Percentiles rank a stretch among this genome's conserved stretches.
Evolutionary conservation across 2,329 filamentous ascomycete genomes (phyloP).

Genomic region (Hymenoscyphus scutula): DNA sequence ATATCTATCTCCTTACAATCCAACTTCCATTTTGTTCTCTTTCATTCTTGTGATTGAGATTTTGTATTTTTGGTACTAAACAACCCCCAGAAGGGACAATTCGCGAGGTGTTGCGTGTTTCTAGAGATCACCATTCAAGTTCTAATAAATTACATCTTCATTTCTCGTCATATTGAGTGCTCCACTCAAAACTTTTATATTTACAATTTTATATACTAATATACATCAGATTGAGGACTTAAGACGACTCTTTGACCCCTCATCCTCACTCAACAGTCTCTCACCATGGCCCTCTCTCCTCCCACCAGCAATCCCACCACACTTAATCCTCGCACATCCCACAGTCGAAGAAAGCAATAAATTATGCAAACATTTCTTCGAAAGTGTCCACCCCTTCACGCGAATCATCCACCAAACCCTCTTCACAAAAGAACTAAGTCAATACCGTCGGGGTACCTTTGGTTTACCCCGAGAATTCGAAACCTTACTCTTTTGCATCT

Average conservation of each 20-base stretch:
- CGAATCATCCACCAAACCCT: conserved; percentile 66
- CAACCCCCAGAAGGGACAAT: too few relatives aligned
- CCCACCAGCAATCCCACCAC: neutral
- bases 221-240: conserved; percentile 23
- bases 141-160: too few relatives aligned
- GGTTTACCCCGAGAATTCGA: conserved; percentile 51
- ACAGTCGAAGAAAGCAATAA: conserved; percentile 41
- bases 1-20: too few relatives aligned
- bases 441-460: conserved; percentile 47
- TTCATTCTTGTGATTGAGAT: too few relatives aligned
- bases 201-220: neutral
- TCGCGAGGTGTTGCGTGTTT: too few relatives aligned
- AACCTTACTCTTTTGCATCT: conserved; percentile 65
- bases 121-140: too few relatives aligned
- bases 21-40: too few relatives aligned
- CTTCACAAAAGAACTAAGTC: conserved; percentile 60
- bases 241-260: conserved; percentile 20
- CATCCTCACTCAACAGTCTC: neutral
- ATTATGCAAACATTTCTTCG: conserved; percentile 68
- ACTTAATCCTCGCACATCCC: conserved; percentile 14
- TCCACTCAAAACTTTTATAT: too few relatives aligned
- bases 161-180: too few relatives aligned
- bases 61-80: too few relatives aligned
- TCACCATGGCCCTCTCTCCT: conserved; percentile 19
- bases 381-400: conserved; percentile 63